These are phyloP conservation scores for Lipomyces yamadae DNA, from an alignment of 805 yeast genomes.

Conservation along the genomic window DNA sequence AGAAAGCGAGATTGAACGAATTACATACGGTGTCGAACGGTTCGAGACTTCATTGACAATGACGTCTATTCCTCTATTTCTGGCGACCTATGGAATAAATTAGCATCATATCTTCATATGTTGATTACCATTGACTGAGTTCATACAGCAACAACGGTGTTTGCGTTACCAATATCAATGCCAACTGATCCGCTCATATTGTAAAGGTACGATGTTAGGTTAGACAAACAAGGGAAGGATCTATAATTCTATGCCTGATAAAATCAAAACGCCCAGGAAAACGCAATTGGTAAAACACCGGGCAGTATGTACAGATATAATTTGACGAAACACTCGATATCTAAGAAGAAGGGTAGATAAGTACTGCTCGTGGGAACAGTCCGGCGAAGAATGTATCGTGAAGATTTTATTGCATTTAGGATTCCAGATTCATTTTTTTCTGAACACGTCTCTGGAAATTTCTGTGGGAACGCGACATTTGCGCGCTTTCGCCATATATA, in stretches of 20 bases:
- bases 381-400: not conserved
- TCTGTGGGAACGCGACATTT: not conserved
- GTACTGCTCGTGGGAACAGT: not conserved
- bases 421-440: not conserved
- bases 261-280: not conserved
- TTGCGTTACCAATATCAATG: constrained; percentile 95
- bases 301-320: not conserved
- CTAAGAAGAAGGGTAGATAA: not conserved
- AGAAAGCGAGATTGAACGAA: not conserved
- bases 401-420: not conserved
- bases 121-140: not conserved
- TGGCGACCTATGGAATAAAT: constrained; percentile 60
- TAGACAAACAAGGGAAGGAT: not conserved
- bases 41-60: constrained; percentile 98
- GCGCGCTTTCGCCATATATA: not conserved
- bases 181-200: constrained; percentile 52
- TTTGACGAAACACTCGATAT: not conserved
- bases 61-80: constrained; percentile 97
- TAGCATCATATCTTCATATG: not conserved
- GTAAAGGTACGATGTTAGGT: not conserved
- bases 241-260: not conserved
- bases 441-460: not conserved
- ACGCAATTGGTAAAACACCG: not conserved
- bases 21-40: constrained; percentile 83
- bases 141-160: constrained; percentile 79